Evolutionary conservation across 1,284 basidiomycete species (phyloP).

Genomic region (Trichosporon sp.): DNA sequence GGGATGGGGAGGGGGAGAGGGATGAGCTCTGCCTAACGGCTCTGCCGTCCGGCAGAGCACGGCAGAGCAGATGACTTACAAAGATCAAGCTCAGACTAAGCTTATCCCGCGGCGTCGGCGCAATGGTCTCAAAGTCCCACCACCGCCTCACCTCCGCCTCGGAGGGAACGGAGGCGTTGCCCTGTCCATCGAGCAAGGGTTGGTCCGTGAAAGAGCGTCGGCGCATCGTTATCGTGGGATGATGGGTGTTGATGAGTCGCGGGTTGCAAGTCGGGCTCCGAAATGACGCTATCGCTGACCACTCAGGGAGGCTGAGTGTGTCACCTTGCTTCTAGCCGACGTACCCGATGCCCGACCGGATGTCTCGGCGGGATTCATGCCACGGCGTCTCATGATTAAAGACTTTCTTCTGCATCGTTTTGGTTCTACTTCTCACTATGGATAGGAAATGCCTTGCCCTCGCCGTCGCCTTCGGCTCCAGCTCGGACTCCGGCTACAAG

Average conservation of each 20-base stretch:
- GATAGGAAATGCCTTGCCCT: not conserved
- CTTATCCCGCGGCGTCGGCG: conserved; percentile 33
- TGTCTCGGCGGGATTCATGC: not conserved
- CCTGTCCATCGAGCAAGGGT: not conserved
- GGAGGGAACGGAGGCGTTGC: not conserved
- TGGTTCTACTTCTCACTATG: not conserved
- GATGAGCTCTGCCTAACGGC: no score
- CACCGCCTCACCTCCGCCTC: not conserved
- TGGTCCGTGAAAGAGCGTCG: conserved; percentile 11
- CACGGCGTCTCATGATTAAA: no score
- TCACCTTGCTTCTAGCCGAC: not conserved
- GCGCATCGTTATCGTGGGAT: not conserved
- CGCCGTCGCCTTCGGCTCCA: no score
- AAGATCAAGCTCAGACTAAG: conserved; percentile 16
- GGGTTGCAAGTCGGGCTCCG: not conserved
- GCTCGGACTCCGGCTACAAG: not conserved
- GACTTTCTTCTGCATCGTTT: not conserved
- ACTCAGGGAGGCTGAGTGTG: not conserved
- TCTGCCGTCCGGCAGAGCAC: not conserved
- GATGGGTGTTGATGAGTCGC: not conserved
- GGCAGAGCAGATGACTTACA: conserved; percentile 2
- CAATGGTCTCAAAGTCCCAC: conserved; percentile 23
- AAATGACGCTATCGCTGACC: conserved; percentile 1
- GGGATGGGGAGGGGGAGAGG: no score
- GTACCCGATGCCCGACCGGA: not conserved